These are phyloP conservation scores for Eruca vesicaria DNA, from an alignment of 441 rosid genomes.

Conservation along the genomic window DNA sequence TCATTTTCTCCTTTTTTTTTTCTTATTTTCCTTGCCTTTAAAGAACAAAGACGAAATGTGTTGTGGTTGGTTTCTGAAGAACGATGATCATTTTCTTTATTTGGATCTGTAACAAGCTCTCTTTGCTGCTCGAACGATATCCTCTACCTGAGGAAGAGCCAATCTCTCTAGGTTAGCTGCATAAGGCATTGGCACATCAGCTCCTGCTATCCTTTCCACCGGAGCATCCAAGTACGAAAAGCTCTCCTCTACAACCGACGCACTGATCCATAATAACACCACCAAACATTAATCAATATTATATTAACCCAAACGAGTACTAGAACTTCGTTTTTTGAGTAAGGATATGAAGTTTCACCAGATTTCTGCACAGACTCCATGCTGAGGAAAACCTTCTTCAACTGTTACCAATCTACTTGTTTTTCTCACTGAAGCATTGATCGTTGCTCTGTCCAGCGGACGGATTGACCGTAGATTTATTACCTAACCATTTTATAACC, in stretches of 20 bases:
- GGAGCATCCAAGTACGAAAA: constrained; percentile 90
- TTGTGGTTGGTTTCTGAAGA: neutral
- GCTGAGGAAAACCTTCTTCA: constrained; percentile 98
- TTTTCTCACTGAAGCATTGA: constrained; percentile 90
- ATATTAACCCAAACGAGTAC: neutral
- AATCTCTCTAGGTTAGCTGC: constrained; percentile 90
- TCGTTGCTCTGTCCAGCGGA: constrained; percentile 87
- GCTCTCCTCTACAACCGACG: constrained; percentile 86
- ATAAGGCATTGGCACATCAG: constrained; percentile 95
- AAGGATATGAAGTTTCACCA: constrained; percentile 44
- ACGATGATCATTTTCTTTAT: neutral
- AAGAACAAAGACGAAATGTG: constrained; percentile 34
- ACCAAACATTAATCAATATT: neutral
- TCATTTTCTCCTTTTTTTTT: constrained; percentile 15
- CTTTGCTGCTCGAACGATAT: constrained; percentile 79
- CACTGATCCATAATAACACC: constrained; percentile 37
- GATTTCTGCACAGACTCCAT: constrained; percentile 97
- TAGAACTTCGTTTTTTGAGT: neutral
- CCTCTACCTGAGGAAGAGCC: constrained; percentile 92
- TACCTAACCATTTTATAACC: constrained; percentile 42
- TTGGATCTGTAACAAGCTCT: constrained; percentile 77
- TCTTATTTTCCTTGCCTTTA: constrained; percentile 17
- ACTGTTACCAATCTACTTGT: constrained; percentile 93
- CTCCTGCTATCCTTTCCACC: constrained; percentile 84
- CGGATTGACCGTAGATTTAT: constrained; percentile 90